Conservation (phyloP, 2,329 filamentous ascomycete genomes). For the Fusarium mexicanum region DNA sequence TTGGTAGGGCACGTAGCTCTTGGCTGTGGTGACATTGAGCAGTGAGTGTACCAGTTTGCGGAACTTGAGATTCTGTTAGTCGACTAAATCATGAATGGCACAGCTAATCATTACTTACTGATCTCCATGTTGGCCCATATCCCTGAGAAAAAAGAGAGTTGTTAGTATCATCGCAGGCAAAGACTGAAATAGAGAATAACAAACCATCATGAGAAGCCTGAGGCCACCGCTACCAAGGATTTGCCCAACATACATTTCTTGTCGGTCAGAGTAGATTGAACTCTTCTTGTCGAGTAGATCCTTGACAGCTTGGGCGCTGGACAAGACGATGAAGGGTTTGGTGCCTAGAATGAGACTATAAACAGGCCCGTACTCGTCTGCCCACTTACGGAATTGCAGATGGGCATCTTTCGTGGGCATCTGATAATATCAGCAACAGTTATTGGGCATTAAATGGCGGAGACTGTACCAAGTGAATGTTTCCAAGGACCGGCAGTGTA, state of each 20-base stretch:
- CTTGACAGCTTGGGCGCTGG: background rate
- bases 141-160: background rate
- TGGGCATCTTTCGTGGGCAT: conserved; percentile 1
- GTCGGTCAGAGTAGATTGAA: background rate
- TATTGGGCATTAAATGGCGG: accelerated
- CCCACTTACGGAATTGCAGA: background rate
- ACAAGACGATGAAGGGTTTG: conserved; percentile 1
- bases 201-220: background rate
- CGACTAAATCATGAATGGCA: accelerated
- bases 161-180: background rate
- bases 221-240: background rate
- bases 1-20: background rate
- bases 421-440: background rate
- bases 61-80: background rate
- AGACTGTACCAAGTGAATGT: background rate
- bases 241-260: conserved; percentile 8
- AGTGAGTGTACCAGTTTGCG: conserved; percentile 1
- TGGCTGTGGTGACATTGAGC: background rate
- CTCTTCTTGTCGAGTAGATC: background rate
- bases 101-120: accelerated
- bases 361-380: background rate
- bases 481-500: background rate
- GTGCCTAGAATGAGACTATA: conserved; percentile 1
- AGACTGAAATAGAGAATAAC: background rate
- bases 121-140: conserved; percentile 2